These are phyloP conservation scores for Malus hybrid DNA, from an alignment of 331 rosid genomes.

Conservation along the genomic window DNA sequence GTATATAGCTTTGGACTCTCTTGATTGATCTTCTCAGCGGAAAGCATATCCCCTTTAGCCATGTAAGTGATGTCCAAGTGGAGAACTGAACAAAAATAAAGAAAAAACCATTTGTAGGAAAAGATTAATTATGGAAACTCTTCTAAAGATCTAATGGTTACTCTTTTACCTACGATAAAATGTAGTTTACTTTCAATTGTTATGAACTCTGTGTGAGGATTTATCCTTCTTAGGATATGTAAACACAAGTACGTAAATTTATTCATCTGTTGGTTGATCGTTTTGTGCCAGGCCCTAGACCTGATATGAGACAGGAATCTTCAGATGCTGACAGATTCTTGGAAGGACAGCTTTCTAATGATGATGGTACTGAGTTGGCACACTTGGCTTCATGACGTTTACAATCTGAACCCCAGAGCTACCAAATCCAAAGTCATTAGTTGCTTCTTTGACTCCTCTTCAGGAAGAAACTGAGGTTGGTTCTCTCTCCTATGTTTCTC, in stretches of 20 bases:
- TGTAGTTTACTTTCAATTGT: neutral
- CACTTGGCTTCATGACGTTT: conserved; percentile 76
- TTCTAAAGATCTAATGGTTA: too few species aligned
- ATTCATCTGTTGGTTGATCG: conserved; percentile 14
- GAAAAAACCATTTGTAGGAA: neutral
- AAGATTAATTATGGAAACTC: neutral
- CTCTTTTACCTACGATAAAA: too few species aligned
- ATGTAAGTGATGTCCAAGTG: conserved; percentile 12
- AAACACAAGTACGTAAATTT: neutral
- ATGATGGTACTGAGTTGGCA: conserved; percentile 85
- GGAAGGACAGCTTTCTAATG: conserved; percentile 83
- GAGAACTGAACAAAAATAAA: too few species aligned
- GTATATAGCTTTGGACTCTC: conserved; percentile 81
- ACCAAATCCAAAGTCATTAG: conserved; percentile 73
- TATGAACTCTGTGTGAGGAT: neutral
- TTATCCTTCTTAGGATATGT: neutral
- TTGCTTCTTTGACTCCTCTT: conserved; percentile 66
- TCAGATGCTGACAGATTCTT: conserved; percentile 88
- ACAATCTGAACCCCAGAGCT: conserved; percentile 84
- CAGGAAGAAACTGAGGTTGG: conserved; percentile 87
- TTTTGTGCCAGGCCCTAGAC: conserved; percentile 69
- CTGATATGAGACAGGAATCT: conserved; percentile 77
- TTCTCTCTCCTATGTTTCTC: neutral
- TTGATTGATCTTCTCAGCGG: conserved; percentile 83
- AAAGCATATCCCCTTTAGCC: conserved; percentile 85